Evolutionary conservation across 169 alveolate species (phyloP).

Genomic region (Plasmodium reichenowi): DNA sequence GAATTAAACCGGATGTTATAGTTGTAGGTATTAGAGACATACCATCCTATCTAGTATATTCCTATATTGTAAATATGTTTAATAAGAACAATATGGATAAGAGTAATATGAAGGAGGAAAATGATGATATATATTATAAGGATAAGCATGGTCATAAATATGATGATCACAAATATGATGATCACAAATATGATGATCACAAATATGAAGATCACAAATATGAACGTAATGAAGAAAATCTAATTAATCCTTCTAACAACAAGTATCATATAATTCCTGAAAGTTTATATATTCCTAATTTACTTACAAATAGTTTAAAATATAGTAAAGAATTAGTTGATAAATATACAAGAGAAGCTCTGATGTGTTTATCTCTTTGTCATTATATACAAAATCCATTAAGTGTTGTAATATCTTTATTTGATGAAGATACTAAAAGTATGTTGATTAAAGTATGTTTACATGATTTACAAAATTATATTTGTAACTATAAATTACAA

Average conservation of each 20-base stretch:
- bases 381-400: conserved; percentile 81
- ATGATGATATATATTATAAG: not conserved
- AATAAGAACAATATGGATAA: not conserved
- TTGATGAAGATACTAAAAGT: conserved; percentile 80
- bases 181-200: not conserved
- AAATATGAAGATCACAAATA: not conserved
- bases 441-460: conserved; percentile 79
- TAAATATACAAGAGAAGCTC: conserved; percentile 62
- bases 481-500: conserved; percentile 76
- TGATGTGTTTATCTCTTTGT: conserved; percentile 76
- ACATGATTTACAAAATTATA: conserved; percentile 84
- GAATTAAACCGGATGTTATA: conserved; percentile 44
- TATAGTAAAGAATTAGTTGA: conserved; percentile 33
- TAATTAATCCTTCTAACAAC: not conserved
- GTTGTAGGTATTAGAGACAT: conserved; percentile 62
- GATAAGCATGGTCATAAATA: not conserved
- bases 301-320: conserved; percentile 51
- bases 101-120: not conserved
- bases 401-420: conserved; percentile 80
- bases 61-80: conserved; percentile 16
- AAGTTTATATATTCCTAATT: conserved; percentile 51
- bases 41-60: conserved; percentile 32
- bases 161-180: too few species aligned
- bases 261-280: conserved; percentile 27
- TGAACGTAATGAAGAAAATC: not conserved